A percentile compares a stretch with the other conserved stretches of the same genome.
These are phyloP conservation scores for Saccharomycopsis fibuligera DNA, from an alignment of 805 yeast species.

Conservation along the genomic window DNA sequence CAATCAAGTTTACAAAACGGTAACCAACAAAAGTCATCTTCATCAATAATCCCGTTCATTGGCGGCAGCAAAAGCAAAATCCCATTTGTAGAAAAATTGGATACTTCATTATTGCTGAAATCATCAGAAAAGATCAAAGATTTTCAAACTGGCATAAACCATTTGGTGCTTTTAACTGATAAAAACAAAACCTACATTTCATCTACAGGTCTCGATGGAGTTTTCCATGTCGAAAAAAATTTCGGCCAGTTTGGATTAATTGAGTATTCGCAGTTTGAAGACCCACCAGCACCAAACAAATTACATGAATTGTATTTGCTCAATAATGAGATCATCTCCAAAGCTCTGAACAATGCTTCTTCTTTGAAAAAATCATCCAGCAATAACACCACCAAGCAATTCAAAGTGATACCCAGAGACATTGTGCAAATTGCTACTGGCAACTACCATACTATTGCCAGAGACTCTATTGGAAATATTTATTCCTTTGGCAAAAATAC, in stretches of 20 bases:
- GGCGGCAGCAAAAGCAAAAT: too few species aligned
- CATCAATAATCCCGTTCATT: background rate
- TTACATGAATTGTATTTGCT: constrained; percentile 53
- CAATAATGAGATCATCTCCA: constrained; percentile 36
- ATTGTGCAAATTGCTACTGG: constrained; percentile 69
- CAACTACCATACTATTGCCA: constrained; percentile 61
- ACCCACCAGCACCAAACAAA: constrained; percentile 42
- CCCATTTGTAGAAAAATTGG: constrained; percentile 24
- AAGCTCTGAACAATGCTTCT: background rate
- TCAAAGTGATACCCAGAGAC: constrained; percentile 30
- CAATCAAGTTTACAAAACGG: constrained; percentile 24
- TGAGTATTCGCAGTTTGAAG: constrained; percentile 55
- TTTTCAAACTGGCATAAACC: constrained; percentile 57
- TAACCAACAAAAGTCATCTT: background rate
- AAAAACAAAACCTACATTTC: constrained; percentile 57
- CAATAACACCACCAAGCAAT: background rate
- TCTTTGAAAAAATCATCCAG: background rate
- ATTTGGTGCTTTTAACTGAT: constrained; percentile 56
- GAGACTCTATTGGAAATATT: constrained; percentile 58
- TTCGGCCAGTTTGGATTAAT: constrained; percentile 86
- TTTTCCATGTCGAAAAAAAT: constrained; percentile 34
- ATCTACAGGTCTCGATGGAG: constrained; percentile 43
- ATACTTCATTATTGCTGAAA: constrained; percentile 28
- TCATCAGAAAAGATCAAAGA: constrained; percentile 47
- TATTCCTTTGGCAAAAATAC: constrained; percentile 84